These are phyloP conservation scores for Penicillium sp. DNA, from an alignment of 2,329 filamentous ascomycete species.

Conservation along the genomic window DNA sequence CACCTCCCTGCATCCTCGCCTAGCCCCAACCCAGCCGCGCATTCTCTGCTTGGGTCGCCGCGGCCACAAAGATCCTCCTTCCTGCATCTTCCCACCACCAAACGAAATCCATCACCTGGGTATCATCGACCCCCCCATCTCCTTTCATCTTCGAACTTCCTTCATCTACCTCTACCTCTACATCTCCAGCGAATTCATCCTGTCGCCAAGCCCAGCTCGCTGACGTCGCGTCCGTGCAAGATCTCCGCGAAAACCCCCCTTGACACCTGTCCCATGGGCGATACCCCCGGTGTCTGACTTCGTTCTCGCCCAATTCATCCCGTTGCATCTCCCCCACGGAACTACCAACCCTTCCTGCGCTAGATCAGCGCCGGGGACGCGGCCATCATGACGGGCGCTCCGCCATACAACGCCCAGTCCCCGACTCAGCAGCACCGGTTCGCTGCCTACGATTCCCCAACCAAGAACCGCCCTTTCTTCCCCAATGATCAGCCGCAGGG, in stretches of 20 bases:
- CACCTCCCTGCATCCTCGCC: slow-evolving; percentile 28
- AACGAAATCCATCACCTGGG: slow-evolving; percentile 26
- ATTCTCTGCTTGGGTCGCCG: slow-evolving; percentile 31
- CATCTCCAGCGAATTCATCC: not conserved
- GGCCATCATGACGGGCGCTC: slow-evolving; percentile 47
- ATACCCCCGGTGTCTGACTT: slow-evolving; percentile 13
- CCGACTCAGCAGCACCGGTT: slow-evolving; percentile 47
- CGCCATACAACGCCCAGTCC: slow-evolving; percentile 49
- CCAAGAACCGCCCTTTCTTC: slow-evolving; percentile 45
- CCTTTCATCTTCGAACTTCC: not conserved
- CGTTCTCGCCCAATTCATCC: slow-evolving; percentile 18
- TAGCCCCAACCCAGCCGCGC: slow-evolving; percentile 23
- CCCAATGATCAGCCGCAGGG: slow-evolving; percentile 38
- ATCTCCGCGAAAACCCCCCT: slow-evolving; percentile 15
- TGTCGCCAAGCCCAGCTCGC: slow-evolving; percentile 8
- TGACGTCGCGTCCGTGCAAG: slow-evolving; percentile 28
- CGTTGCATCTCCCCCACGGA: slow-evolving; percentile 1
- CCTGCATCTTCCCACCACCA: slow-evolving; percentile 31
- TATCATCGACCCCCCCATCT: slow-evolving; percentile 19
- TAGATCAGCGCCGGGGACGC: slow-evolving; percentile 31
- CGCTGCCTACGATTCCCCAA: slow-evolving; percentile 47
- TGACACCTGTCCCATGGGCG: slow-evolving; percentile 23
- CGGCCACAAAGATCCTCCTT: slow-evolving; percentile 27
- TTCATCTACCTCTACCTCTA: not conserved
- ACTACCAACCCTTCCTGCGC: slow-evolving; percentile 27